Conservation (phyloP, 1,284 basidiomycete species). For the Cerrena zonata region DNA sequence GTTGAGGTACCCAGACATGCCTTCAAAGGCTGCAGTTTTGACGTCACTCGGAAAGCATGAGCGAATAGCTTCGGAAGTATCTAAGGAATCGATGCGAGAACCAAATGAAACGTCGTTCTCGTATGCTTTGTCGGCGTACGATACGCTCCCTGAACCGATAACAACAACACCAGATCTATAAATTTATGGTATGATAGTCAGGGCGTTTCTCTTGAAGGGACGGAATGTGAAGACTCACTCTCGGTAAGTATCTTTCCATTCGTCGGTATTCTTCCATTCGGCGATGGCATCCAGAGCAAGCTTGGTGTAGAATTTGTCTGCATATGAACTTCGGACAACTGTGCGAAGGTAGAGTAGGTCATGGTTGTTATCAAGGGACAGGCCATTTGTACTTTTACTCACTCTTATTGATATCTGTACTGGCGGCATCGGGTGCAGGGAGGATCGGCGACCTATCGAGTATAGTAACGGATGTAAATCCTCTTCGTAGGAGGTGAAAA, state of each 20-base stretch:
- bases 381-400: constrained; percentile 17
- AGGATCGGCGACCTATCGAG: constrained; percentile 62
- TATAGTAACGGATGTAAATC: constrained; percentile 65
- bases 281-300: constrained; percentile 70
- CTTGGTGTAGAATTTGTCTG: constrained; percentile 61
- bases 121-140: constrained; percentile 47
- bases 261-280: constrained; percentile 58
- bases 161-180: constrained; percentile 60
- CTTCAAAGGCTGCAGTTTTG: constrained; percentile 28
- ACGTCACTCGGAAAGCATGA: constrained; percentile 41
- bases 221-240: constrained; percentile 50
- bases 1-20: constrained; percentile 61
- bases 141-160: constrained; percentile 33
- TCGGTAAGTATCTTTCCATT: constrained; percentile 75
- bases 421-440: constrained; percentile 76
- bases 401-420: constrained; percentile 83
- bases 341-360: not conserved
- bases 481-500: constrained; percentile 64
- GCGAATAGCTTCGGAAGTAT: constrained; percentile 34
- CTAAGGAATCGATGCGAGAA: constrained; percentile 39
- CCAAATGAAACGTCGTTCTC: constrained; percentile 56
- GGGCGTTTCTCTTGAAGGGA: too few relatives aligned
- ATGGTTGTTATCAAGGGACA: not conserved
- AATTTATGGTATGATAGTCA: not conserved
- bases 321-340: constrained; percentile 72